Evolutionary conservation across 129 eudicot species (phyloP).

Genomic region (Centaurea solstitialis): DNA sequence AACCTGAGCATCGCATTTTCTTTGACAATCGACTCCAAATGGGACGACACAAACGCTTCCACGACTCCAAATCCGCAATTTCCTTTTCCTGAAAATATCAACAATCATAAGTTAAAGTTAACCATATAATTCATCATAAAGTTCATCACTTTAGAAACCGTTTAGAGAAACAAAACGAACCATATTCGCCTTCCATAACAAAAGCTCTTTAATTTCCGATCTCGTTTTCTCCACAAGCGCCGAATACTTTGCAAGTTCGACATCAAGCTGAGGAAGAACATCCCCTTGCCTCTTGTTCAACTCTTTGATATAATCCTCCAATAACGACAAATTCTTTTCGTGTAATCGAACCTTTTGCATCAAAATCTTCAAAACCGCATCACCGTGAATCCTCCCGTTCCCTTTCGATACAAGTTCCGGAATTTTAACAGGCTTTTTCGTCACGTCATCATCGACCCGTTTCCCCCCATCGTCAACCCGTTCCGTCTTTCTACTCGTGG

Average conservation of each 20-base stretch:
- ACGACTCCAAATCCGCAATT: constrained; percentile 57
- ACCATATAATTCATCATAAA: neutral
- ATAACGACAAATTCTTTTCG: constrained; percentile 64
- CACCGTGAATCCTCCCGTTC: constrained; percentile 76
- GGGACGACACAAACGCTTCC: constrained; percentile 69
- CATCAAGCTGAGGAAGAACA: constrained; percentile 65
- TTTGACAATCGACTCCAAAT: constrained; percentile 51
- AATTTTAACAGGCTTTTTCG: constrained; percentile 41
- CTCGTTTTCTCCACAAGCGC: constrained; percentile 55
- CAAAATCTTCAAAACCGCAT: constrained; percentile 79
- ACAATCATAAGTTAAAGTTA: neutral
- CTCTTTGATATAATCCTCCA: constrained; percentile 80
- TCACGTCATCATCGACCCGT: constrained; percentile 33
- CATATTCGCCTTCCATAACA: constrained; percentile 72
- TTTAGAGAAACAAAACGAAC: constrained; percentile 33
- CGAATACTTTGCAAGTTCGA: constrained; percentile 53
- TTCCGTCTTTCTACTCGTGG: constrained; percentile 42
- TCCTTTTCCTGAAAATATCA: constrained; percentile 59
- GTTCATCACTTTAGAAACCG: neutral
- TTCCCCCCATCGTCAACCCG: constrained; percentile 55
- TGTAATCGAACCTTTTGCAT: constrained; percentile 85
- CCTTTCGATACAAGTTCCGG: constrained; percentile 59
- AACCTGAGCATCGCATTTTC: constrained; percentile 79
- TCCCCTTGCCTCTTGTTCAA: constrained; percentile 66
- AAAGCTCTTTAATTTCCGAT: constrained; percentile 58